Evolutionary conservation across 768 basidiomycete genomes (phyloP), one percentile per base, ranked within the genome.

Genomic region (Tricholoma saponaceum): DNA sequence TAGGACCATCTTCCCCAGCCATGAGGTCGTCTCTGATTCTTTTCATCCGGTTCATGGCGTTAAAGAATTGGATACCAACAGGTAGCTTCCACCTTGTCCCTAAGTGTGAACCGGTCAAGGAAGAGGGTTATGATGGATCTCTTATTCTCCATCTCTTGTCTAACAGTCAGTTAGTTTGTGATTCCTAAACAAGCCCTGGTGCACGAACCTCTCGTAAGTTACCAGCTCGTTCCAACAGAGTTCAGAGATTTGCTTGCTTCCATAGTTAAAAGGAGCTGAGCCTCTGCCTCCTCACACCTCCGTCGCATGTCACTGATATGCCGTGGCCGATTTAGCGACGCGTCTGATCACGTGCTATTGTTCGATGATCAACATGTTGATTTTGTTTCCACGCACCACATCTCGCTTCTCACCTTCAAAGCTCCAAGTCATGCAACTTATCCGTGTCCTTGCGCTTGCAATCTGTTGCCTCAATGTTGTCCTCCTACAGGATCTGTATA

Each of bases 31-130:
- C 79, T 32, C 94, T 80, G 59, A 99, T 95, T 44, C 74, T 75
- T 64, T 90, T 87, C 0, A 90, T 87, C 67, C 89, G 89, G 70
- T 92, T 89, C 86, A 98, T 90, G 0, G 91, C 90, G 2, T 79
- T 73, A 68, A 98, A 98, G 65, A 99, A 87, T 2, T 76, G 77
- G 5, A 76, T 69, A 0, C 89, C 88, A 16, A 97, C 78, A 5
- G 88, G 82, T 4, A 95, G 87, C 84, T 28, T 87, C 83, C 0
- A 82, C 95, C 12, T 80, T 76, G 1, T 88, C 81, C 3, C 73
- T 82, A 13, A 98, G 83, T 0, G 94, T 97, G 71, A 98, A 99
- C 2, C 89, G 85, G 0, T 80, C 71, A 22, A 99, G 82, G 72
- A 99, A 98, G 12, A 89, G 72, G 1, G 80, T 71, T 3, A 96